Conservation (phyloP, 1,284 basidiomycete species). For the Pseudomicrostroma phylloplanum region DNA sequence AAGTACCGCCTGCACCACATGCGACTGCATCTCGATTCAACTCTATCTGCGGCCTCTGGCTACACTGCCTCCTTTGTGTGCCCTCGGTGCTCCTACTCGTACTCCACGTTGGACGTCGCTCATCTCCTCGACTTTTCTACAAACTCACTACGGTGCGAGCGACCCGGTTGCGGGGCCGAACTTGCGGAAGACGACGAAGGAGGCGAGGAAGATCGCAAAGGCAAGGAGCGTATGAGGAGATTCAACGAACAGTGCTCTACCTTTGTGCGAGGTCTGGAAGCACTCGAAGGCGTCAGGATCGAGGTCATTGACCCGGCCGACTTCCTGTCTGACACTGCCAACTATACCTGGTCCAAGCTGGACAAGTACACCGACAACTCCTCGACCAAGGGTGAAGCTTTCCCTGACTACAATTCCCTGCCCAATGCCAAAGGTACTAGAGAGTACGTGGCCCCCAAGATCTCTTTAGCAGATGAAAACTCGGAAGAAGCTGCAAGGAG, state of each 20-base stretch:
- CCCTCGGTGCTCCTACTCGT: conserved; percentile 76
- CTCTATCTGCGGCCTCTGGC: conserved; percentile 43
- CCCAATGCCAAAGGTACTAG: conserved; percentile 7
- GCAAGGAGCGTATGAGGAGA: conserved; percentile 87
- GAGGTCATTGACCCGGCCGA: conserved; percentile 37
- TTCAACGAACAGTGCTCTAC: conserved; percentile 87
- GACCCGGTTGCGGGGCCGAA: conserved; percentile 58
- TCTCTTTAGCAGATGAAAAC: conserved; percentile 41
- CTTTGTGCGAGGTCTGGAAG: conserved; percentile 76
- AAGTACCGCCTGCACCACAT: conserved; percentile 97
- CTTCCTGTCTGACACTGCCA: conserved; percentile 62
- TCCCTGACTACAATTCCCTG: not conserved
- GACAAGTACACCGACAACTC: not conserved
- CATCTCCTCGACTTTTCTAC: conserved; percentile 65
- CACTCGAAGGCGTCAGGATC: conserved; percentile 70
- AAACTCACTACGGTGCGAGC: conserved; percentile 45
- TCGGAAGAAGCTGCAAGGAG: conserved; percentile 53
- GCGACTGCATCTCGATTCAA: conserved; percentile 78
- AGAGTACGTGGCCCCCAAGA: conserved; percentile 12
- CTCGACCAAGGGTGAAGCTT: not conserved
- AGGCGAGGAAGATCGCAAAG: conserved; percentile 71
- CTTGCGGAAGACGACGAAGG: conserved; percentile 80
- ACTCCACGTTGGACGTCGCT: conserved; percentile 78
- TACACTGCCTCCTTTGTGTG: conserved; percentile 96
- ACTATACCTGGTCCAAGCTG: conserved; percentile 1